Evolutionary conservation across 495 filamentous ascomycete genomes (phyloP).

Genomic region (Symbiotaphrina buchneri): DNA sequence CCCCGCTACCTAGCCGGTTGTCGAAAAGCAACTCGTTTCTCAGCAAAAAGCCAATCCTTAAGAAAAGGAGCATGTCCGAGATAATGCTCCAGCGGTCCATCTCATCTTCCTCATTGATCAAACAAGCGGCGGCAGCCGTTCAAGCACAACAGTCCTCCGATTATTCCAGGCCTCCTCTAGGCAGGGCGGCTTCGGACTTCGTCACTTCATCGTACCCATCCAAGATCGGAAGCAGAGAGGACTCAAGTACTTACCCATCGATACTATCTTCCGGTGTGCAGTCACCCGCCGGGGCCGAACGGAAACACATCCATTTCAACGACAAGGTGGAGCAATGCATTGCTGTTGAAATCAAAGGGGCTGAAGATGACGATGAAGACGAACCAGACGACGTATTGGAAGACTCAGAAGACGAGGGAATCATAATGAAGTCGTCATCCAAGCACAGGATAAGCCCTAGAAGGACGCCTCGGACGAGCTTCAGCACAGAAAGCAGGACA

Average conservation of each 20-base stretch:
- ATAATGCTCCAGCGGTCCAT: conserved; percentile 81
- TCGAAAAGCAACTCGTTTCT: conserved; percentile 68
- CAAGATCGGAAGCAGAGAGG: conserved; percentile 27
- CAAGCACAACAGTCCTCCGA: conserved; percentile 41
- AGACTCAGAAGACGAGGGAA: conserved; percentile 48
- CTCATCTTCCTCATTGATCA: conserved; percentile 74
- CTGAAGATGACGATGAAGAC: conserved; percentile 45
- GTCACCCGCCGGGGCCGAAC: conserved; percentile 41
- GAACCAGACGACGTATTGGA: conserved; percentile 31
- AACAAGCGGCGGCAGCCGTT: conserved; percentile 81
- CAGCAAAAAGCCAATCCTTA: conserved; percentile 80
- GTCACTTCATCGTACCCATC: conserved; percentile 27
- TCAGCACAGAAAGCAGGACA: conserved; percentile 52
- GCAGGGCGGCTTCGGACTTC: conserved; percentile 44
- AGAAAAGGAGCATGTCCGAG: conserved; percentile 92
- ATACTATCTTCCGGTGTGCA: conserved; percentile 34
- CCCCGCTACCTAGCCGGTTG: conserved; percentile 30
- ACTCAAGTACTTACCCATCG: conserved; percentile 32
- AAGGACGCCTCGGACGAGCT: conserved; percentile 26
- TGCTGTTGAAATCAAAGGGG: conserved; percentile 65
- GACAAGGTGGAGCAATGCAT: conserved; percentile 92
- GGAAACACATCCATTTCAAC: conserved; percentile 88
- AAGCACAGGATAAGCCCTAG: conserved; percentile 2
- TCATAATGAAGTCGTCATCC: conserved; percentile 46
- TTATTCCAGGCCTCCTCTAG: conserved; percentile 16